Evolutionary conservation across 495 filamentous ascomycete species (phyloP).

Genomic region (Hypoxylon perforatum): DNA sequence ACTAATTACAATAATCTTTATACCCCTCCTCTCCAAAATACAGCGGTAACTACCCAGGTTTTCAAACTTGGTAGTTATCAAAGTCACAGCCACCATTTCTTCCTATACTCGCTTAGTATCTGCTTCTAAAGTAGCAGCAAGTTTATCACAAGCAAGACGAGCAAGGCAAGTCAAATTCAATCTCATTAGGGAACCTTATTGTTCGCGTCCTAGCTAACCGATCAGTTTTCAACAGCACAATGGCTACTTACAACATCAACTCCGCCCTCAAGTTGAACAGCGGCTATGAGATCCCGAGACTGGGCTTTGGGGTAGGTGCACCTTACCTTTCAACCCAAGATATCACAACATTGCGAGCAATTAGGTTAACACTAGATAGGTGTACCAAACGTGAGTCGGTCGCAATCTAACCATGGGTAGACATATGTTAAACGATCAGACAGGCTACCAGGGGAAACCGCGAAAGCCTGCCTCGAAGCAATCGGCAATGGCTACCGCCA

Average conservation of each 20-base stretch:
- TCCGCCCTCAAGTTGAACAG: slow-evolving; percentile 76
- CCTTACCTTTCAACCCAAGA: background rate
- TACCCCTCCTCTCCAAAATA: background rate
- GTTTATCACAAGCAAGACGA: background rate
- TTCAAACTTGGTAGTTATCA: background rate
- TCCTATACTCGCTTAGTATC: background rate
- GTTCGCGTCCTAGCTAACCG: too few species aligned
- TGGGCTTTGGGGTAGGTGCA: slow-evolving; percentile 78
- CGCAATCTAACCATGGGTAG: background rate
- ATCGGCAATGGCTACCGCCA: slow-evolving; percentile 78
- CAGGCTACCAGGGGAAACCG: slow-evolving; percentile 52
- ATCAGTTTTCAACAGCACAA: slow-evolving; percentile 40
- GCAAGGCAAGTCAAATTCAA: slow-evolving; percentile 1
- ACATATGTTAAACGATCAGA: too few species aligned
- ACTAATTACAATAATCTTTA: too few species aligned
- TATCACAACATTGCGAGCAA: background rate
- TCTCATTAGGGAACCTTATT: background rate
- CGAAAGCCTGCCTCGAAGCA: slow-evolving; percentile 68
- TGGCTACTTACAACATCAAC: slow-evolving; percentile 70
- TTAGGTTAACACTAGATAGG: slow-evolving; percentile 54
- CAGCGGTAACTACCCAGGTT: background rate
- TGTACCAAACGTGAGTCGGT: slow-evolving; percentile 75
- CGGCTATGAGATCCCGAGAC: slow-evolving; percentile 78
- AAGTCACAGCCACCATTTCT: background rate
- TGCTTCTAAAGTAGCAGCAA: background rate